Evolutionary conservation across 2,329 filamentous ascomycete species (phyloP), one percentile per base, ranked within the genome.

Genomic region (Sporothrix humicola): DNA sequence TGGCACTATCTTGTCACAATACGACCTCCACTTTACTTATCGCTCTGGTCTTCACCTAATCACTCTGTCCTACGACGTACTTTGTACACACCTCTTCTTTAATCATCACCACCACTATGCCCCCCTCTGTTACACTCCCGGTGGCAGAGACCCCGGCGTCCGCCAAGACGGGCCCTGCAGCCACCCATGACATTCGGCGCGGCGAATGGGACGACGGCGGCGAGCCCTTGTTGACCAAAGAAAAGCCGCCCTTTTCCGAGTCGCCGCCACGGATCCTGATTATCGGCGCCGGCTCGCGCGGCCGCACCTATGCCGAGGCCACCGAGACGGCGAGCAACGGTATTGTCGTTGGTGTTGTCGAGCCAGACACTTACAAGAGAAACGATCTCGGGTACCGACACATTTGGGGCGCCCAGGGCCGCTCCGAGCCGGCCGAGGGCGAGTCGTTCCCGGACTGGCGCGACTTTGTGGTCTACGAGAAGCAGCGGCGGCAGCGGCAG

Each of bases 271-370:
- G 91, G 69, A 89, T 97, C 78, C 86, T 97, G 72, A 88, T 97
- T 78, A 91, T 97, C 77, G 94, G 94, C 23, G 94, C 93, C 8
- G 94, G 94, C 48, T 93, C 92, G 66, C 90, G 94, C 50, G 94
- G 94, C 15, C 87, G 88, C 70, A 88, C 89, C 44, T 97, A 97
- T 80, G 92, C 91, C 46, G 85, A 86, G 74, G 91, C 91, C 71
- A 90, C 94, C 9, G 81, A 84, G n/a, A 84, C 86, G 17, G 89
- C 88, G 20, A 91, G 88, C 74, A 87, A 90, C 76, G 93, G 91
- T 6, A 80, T 91, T 46, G 88, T 98, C 74, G 88, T 87, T 26
- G 93, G 93, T 37, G 89, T 99, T 17, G 94, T 92, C 26, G 96
- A 98, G 78, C 94, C 95, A 0, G 85, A 93, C 77, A 81, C 86